A percentile compares a stretch with the other conserved stretches of the same genome.
These are phyloP conservation scores for Fraxinus greggii DNA, from an alignment of 305 asterid genomes.

Conservation along the genomic window DNA sequence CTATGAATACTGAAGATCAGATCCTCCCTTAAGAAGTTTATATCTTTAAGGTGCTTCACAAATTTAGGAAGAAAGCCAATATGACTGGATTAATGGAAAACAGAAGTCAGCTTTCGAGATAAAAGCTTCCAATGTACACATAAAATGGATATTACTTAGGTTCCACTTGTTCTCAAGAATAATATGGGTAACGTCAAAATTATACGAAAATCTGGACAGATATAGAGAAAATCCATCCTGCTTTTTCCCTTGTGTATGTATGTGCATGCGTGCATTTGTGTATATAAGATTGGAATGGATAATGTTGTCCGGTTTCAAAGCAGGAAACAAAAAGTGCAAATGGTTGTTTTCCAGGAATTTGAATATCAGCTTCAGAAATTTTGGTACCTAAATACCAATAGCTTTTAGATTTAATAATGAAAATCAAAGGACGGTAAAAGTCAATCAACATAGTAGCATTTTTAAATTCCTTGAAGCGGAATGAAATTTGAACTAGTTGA, in stretches of 20 bases:
- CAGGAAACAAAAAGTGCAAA: background rate
- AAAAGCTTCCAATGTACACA: slow-evolving; percentile 11
- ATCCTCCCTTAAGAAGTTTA: slow-evolving; percentile 82
- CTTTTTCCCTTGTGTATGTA: background rate
- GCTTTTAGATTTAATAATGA: background rate
- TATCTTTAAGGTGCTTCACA: slow-evolving; percentile 68
- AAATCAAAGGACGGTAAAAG: background rate
- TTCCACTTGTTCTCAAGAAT: slow-evolving; percentile 1
- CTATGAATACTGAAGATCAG: slow-evolving; percentile 80
- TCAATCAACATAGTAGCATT: background rate
- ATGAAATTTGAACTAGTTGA: slow-evolving; percentile 14
- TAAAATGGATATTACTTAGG: background rate
- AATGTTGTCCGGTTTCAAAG: background rate
- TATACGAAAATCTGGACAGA: background rate
- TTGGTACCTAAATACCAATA: slow-evolving; percentile 2
- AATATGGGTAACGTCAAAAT: background rate
- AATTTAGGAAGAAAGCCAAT: slow-evolving; percentile 75
- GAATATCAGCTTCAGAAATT: background rate
- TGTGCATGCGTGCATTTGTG: background rate
- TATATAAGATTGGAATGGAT: background rate
- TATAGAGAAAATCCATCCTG: background rate
- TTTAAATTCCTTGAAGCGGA: slow-evolving; percentile 3
- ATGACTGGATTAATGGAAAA: slow-evolving; percentile 52
- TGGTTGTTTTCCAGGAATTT: background rate
- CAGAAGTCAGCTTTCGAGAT: slow-evolving; percentile 28